A percentile compares a stretch with the other conserved stretches of the same genome.
phyloP scores from a whole-genome alignment of 2,329 filamentous ascomycete genomes.

The Talaromyces sp. region DNA sequence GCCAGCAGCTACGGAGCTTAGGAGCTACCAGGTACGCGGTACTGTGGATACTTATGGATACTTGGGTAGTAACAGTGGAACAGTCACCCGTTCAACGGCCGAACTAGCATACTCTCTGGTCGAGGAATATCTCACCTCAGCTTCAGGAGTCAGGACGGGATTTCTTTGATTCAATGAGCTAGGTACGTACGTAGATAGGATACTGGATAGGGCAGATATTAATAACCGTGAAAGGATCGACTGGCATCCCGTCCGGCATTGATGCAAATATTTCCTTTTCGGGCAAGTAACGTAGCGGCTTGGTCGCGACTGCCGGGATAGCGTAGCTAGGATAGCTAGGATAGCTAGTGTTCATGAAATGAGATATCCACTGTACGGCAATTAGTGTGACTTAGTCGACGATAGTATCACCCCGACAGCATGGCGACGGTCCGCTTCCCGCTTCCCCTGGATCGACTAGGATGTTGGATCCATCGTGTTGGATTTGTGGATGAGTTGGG shows the following conservation, averaged over 20 bases:
- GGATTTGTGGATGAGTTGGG: slow-evolving; percentile 1
- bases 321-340: not conserved
- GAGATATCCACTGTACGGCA: not conserved
- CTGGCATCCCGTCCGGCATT: not conserved
- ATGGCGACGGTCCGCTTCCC: slow-evolving; percentile 10
- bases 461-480: slow-evolving; percentile 5
- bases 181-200: not conserved
- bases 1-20: not conserved
- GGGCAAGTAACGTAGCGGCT: not conserved
- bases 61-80: not conserved
- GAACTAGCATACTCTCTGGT: not conserved
- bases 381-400: not conserved
- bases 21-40: not conserved
- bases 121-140: not conserved
- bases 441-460: slow-evolving; percentile 14
- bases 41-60: not conserved
- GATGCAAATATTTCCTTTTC: not conserved
- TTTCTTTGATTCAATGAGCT: not conserved
- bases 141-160: not conserved
- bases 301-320: not conserved
- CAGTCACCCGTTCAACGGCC: not conserved
- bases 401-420: slow-evolving; percentile 3
- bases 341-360: not conserved
- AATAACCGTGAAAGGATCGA: slow-evolving; percentile 1
- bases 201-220: not conserved